Conservation (phyloP, 257 asterid species). For the Parsonsia alboflavescens region DNA sequence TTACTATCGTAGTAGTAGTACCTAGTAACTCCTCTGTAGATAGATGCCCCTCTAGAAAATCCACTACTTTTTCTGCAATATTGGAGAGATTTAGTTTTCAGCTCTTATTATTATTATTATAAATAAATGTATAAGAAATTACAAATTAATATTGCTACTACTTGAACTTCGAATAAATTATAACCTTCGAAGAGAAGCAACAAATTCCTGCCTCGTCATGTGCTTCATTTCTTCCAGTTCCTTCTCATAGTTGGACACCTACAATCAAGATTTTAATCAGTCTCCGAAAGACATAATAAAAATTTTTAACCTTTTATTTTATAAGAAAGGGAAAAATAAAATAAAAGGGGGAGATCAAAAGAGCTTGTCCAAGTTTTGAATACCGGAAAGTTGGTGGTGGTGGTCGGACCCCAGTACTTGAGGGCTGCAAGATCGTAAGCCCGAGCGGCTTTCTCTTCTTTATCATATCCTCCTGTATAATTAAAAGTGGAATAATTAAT, state of each 20-base stretch:
- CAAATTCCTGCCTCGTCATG: slow-evolving; percentile 93
- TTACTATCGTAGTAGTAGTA: neutral
- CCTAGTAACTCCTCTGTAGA: slow-evolving; percentile 95
- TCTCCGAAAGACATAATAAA: neutral
- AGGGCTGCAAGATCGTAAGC: slow-evolving; percentile 94
- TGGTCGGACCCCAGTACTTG: slow-evolving; percentile 88
- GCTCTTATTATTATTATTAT: no score
- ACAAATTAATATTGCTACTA: no score
- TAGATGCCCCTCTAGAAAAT: slow-evolving; percentile 87
- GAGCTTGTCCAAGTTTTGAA: neutral
- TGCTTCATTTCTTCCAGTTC: slow-evolving; percentile 78
- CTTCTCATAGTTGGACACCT: slow-evolving; percentile 65
- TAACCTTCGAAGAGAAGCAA: slow-evolving; percentile 92
- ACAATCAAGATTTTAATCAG: neutral
- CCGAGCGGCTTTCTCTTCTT: slow-evolving; percentile 88
- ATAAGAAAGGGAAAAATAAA: neutral
- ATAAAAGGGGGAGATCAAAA: neutral
- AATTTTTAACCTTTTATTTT: neutral
- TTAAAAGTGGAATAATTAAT: neutral
- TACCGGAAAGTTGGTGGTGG: slow-evolving; percentile 85
- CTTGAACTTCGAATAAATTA: neutral
- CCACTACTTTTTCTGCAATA: slow-evolving; percentile 87
- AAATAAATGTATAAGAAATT: no score
- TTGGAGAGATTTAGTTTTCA: no score
- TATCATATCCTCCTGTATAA: slow-evolving; percentile 77